phyloP scores from a whole-genome alignment of 208 protist genomes.

The Acanthamoeba sp. region DNA sequence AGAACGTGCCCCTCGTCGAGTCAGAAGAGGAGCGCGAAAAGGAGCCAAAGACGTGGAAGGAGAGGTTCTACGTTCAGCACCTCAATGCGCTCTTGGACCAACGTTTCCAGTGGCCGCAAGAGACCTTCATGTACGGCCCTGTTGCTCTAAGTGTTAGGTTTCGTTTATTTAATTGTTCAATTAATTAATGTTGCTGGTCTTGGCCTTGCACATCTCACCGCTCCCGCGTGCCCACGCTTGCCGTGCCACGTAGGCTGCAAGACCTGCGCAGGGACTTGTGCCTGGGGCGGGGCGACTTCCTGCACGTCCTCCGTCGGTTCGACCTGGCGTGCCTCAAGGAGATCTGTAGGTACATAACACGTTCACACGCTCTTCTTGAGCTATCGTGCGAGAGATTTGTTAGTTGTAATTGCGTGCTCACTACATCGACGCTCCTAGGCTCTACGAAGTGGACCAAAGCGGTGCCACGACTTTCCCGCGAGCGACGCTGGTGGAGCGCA shows the following conservation, averaged over 20 bases:
- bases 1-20: neutral
- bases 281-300: neutral
- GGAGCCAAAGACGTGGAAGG: constrained; percentile 19
- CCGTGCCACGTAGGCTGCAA: neutral
- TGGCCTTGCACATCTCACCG: too few relatives aligned
- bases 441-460: constrained; percentile 2
- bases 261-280: neutral
- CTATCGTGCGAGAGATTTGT: neutral
- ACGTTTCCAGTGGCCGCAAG: constrained; percentile 19
- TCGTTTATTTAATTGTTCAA: too few relatives aligned
- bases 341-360: neutral
- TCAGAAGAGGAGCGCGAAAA: neutral
- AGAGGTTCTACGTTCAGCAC: constrained; percentile 24
- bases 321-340: neutral
- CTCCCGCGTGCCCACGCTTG: neutral
- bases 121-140: neutral
- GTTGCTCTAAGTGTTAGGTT: neutral
- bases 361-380: neutral
- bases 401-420: too few relatives aligned
- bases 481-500: neutral
- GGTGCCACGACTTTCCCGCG: neutral
- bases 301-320: neutral
- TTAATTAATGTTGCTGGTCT: too few relatives aligned
- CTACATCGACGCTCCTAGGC: neutral
- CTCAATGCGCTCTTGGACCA: neutral